Evolutionary conservation across 1,284 basidiomycete species (phyloP), one percentile per base, ranked within the genome.

Genomic region (Fistulina hepatica): DNA sequence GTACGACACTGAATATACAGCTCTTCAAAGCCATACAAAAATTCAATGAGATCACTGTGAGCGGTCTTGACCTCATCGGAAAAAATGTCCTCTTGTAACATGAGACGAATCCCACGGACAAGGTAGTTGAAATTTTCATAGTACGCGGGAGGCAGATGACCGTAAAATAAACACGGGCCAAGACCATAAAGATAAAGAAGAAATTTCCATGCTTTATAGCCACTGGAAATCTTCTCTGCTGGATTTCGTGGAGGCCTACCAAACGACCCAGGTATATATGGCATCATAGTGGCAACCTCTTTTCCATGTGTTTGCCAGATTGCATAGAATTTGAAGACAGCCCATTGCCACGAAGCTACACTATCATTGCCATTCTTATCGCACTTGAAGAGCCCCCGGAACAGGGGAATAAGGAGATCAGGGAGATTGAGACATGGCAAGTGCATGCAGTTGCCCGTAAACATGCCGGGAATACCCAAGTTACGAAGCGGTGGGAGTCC

Each of bases 141-240:
- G 37, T 61, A 61, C 16, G 33, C 28, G 1, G 42, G 20, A 0
- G 59, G 60, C 2, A 65, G 50, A 17, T 61, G 17, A 2, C 37
- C 41, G 20, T 51, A 45, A 26, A 64, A 46, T 3, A 64, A 41
- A 2, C 40, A 58, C n/a, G 63, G 63, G 4, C 53, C 60, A 6
- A 65, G 48, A 0, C 57, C 58, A 48, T 50, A 67, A 22, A 67
- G 16, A 31, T 59, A 65, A 0, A 48, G 38, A 6, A 50, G 47
- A 16, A 41, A 67, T 43, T 67, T 61, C 24, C 47, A 51, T 3
- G 58, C 60, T 38, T 66, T 66, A 44, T 64, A 66, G 2, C 60
- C 56, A 34, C 59, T 61, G 13, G 49, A 52, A 9, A 63, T 55
- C 44, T 64, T 64, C 38, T 61, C 50, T 3, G 55, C 52, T 6